Percentiles rank a stretch among this genome's conserved stretches.
Evolutionary conservation across 768 basidiomycete genomes (phyloP).

Genomic region (Postia placenta): DNA sequence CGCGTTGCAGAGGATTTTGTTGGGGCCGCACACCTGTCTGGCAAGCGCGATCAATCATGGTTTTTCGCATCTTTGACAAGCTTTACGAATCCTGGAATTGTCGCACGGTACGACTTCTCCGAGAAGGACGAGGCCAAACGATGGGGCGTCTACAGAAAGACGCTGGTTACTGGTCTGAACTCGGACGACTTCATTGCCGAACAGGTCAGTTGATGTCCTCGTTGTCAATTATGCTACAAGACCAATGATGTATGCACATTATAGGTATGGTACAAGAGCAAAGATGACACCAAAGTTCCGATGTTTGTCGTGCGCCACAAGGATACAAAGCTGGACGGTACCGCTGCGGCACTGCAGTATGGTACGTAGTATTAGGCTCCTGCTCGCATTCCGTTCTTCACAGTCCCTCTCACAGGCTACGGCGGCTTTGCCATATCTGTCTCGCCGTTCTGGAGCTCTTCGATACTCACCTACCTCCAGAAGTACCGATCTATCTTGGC

Average conservation of each 20-base stretch:
- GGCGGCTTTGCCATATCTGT: slow-evolving; percentile 77
- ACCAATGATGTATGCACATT: neutral
- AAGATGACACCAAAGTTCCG: slow-evolving; percentile 75
- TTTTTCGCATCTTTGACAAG: slow-evolving; percentile 61
- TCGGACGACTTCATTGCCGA: slow-evolving; percentile 63
- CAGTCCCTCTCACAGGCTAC: slow-evolving; percentile 42
- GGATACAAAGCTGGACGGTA: slow-evolving; percentile 62
- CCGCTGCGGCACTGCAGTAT: slow-evolving; percentile 72
- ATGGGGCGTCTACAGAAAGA: slow-evolving; percentile 55
- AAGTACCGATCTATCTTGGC: slow-evolving; percentile 65
- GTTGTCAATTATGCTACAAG: neutral
- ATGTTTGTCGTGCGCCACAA: slow-evolving; percentile 84
- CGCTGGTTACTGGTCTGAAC: slow-evolving; percentile 52
- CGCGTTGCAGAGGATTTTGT: slow-evolving; percentile 64
- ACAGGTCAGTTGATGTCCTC: slow-evolving; percentile 36
- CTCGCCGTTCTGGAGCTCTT: slow-evolving; percentile 64
- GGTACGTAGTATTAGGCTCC: slow-evolving; percentile 32
- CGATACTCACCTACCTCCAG: slow-evolving; percentile 68
- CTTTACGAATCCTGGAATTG: slow-evolving; percentile 68
- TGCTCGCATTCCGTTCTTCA: neutral
- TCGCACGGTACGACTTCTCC: slow-evolving; percentile 57
- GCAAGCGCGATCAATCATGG: slow-evolving; percentile 46
- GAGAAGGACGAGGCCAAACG: slow-evolving; percentile 34
- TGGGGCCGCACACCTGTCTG: slow-evolving; percentile 50
- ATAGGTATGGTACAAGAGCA: slow-evolving; percentile 72